These are phyloP conservation scores for Amphirosellinia nigrospora DNA, from an alignment of 495 filamentous ascomycete species.

Conservation along the genomic window DNA sequence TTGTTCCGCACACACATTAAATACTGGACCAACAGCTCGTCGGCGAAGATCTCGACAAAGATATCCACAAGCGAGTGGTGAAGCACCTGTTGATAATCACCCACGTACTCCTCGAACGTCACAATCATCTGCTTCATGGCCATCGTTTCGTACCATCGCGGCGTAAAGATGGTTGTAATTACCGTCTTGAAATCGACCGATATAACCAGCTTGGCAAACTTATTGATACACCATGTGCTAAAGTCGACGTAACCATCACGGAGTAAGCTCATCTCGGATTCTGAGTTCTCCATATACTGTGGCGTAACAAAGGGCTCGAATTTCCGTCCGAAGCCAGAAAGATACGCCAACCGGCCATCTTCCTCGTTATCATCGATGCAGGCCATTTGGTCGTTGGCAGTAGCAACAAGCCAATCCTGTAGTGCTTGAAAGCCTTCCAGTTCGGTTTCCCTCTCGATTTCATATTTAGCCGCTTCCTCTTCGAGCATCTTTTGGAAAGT, in stretches of 20 bases:
- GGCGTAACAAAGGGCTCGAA: conserved; percentile 79
- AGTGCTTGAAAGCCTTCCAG: conserved; percentile 79
- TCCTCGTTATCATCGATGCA: conserved; percentile 90
- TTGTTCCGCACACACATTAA: conserved; percentile 87
- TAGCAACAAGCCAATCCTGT: conserved; percentile 94
- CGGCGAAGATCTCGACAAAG: conserved; percentile 85
- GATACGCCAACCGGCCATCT: conserved; percentile 72
- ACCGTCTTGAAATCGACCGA: conserved; percentile 80
- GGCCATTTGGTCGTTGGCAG: conserved; percentile 97
- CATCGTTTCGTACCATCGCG: conserved; percentile 81
- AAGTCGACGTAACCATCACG: conserved; percentile 93
- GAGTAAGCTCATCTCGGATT: conserved; percentile 72
- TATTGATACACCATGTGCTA: conserved; percentile 84
- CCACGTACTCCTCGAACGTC: conserved; percentile 92
- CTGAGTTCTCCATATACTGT: conserved; percentile 74
- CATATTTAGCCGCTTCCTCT: conserved; percentile 79
- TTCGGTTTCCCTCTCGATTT: conserved; percentile 62
- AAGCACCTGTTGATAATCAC: conserved; percentile 79
- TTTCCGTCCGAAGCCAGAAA: conserved; percentile 80
- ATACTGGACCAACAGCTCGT: conserved; percentile 86
- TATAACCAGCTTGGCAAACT: conserved; percentile 86
- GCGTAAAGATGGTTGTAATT: conserved; percentile 88
- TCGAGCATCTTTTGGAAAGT: conserved; percentile 87
- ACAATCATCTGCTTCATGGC: conserved; percentile 87
- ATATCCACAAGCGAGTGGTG: conserved; percentile 88